Base-by-base conservation (phyloP, 169 alveolate genomes). In the Hepatocystis sp. region DNA sequence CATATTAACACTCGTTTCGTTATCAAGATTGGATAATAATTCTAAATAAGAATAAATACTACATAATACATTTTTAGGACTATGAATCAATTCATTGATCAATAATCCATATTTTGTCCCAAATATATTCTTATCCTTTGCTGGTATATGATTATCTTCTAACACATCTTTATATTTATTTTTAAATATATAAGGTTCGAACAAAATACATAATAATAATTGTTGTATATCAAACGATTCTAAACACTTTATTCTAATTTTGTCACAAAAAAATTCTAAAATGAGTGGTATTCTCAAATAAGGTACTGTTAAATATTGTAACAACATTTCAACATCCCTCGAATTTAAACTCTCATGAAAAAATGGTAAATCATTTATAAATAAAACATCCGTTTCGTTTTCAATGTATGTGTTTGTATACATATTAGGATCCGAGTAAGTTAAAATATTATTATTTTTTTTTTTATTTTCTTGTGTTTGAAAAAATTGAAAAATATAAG, bases 261-360 rank as follows among this genome's bases (percentile, higher is more conserved):
- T 96, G 47, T 88, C 93, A 19, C 94, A 71, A 67, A 94, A 93
- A 78, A 94, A 94, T 66, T 93, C 96, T 84, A 93, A 66, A 44
- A 94, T 88, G 25, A 94, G 91, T 36, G 97, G 97, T 21, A 94
- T 94, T 17, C 97, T 86, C 49, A 94, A 91, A 76, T 94, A 94
- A 11, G 96, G 91, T 0, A 96, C 94, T 10, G 97, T 94, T 34
- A 94, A 92, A 84, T 94, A 94, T 86, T 94, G 97, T 11, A 94
- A 58, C 17, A 94, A 60, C 10, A 93, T 88, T 67, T 94, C 97
- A 2, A 92, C 84, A 71, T 94, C 97, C 19, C 95, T 84, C 23
- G 90, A 85, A 7, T 90, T 92, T 66, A 94, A 68, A 40, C 90
- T 85, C 23, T 90, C 93, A 46, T 94, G 93, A 53, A 84, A 93